Percentiles rank a stretch among this genome's conserved stretches.
Evolutionary conservation across 805 yeast genomes (phyloP).

Genomic region (Starmerella bacillaris): DNA sequence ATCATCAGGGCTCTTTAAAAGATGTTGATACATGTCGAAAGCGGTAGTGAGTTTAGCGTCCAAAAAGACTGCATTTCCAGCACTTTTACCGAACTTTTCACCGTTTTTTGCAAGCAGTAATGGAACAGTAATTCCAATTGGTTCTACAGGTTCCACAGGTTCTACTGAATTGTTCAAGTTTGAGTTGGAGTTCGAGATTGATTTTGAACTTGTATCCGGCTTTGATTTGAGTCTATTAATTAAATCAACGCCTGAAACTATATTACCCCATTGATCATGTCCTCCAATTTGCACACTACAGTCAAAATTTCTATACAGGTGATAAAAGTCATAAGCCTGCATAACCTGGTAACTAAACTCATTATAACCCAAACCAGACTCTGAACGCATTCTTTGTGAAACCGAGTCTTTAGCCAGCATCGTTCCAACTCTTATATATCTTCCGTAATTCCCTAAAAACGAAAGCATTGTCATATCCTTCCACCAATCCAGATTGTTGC

Average conservation of each 20-base stretch:
- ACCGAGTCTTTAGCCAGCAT: slow-evolving; percentile 86
- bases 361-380: slow-evolving; percentile 73
- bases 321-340: slow-evolving; percentile 88
- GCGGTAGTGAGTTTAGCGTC: slow-evolving; percentile 59
- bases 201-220: slow-evolving; percentile 14
- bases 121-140: slow-evolving; percentile 77
- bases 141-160: too few species aligned
- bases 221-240: slow-evolving; percentile 37
- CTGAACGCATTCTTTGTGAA: slow-evolving; percentile 48
- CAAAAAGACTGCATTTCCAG: slow-evolving; percentile 89
- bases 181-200: too few species aligned
- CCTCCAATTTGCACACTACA: slow-evolving; percentile 80
- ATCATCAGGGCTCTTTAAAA: slow-evolving; percentile 47
- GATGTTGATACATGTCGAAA: slow-evolving; percentile 68
- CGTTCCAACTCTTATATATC: slow-evolving; percentile 58
- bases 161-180: too few species aligned
- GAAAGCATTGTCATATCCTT: slow-evolving; percentile 51
- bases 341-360: slow-evolving; percentile 85
- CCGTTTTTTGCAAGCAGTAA: slow-evolving; percentile 74
- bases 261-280: slow-evolving; percentile 96
- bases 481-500: slow-evolving; percentile 81
- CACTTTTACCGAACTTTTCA: slow-evolving; percentile 88
- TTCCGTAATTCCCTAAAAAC: slow-evolving; percentile 61
- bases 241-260: slow-evolving; percentile 85
- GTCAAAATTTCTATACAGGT: slow-evolving; percentile 38